A percentile compares a stretch with the other conserved stretches of the same genome.
Evolutionary conservation across 495 filamentous ascomycete genomes (phyloP).

Genomic region (Cercophora samala): DNA sequence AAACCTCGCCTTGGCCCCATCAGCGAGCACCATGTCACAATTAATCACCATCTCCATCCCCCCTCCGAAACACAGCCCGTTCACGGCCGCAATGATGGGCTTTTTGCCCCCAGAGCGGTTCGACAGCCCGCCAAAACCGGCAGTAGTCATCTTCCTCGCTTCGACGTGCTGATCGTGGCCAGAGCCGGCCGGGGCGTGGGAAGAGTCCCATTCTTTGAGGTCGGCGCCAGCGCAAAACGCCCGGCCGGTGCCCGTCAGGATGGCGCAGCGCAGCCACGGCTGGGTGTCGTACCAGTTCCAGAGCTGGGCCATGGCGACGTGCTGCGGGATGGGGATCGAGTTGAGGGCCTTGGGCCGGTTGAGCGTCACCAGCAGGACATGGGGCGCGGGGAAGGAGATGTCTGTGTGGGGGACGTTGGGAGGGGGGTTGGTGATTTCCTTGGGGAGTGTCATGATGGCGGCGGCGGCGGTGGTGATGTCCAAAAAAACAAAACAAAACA

Average conservation of each 20-base stretch:
- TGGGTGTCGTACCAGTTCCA: slow-evolving; percentile 59
- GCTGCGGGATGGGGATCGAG: slow-evolving; percentile 49
- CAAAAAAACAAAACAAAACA: background rate
- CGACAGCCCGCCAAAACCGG: slow-evolving; percentile 50
- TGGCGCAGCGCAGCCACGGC: slow-evolving; percentile 52
- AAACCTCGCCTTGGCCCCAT: slow-evolving; percentile 53
- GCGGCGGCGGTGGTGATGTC: background rate
- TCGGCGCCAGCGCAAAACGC: slow-evolving; percentile 60
- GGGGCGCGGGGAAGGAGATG: slow-evolving; percentile 53
- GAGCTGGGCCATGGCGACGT: slow-evolving; percentile 50
- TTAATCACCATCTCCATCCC: slow-evolving; percentile 76
- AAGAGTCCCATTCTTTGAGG: slow-evolving; percentile 48
- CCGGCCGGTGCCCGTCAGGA: slow-evolving; percentile 53
- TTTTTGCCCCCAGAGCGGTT: slow-evolving; percentile 56
- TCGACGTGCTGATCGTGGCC: slow-evolving; percentile 7
- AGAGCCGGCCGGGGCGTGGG: slow-evolving; percentile 45
- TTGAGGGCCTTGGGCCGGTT: slow-evolving; percentile 59
- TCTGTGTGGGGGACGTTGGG: slow-evolving; percentile 33
- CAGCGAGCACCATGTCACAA: slow-evolving; percentile 67
- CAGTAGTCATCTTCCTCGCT: slow-evolving; percentile 39
- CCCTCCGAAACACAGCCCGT: slow-evolving; percentile 71
- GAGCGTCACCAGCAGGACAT: slow-evolving; percentile 60
- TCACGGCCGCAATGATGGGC: slow-evolving; percentile 76
- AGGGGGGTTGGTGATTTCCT: slow-evolving; percentile 1
- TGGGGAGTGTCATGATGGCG: background rate